These are phyloP conservation scores for Phytophthora pistaciae DNA, from an alignment of 352 stramenopile genomes.

Conservation along the genomic window DNA sequence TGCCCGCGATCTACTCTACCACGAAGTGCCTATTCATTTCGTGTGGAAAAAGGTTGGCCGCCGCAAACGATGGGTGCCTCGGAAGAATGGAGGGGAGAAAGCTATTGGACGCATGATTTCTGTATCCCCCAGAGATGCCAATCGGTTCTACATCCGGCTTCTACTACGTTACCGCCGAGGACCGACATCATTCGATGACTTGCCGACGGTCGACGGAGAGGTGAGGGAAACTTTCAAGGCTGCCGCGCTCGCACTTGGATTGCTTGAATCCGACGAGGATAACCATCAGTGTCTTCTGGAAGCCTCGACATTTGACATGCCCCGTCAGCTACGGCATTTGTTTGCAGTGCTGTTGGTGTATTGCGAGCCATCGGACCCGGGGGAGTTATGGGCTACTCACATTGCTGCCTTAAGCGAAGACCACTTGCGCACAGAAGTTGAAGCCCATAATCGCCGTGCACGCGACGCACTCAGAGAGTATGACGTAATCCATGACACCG, in stretches of 20 bases:
- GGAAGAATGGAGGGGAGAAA: background rate
- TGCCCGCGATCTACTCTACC: background rate
- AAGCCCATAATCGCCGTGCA: background rate
- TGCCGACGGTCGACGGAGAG: background rate
- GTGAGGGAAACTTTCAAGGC: background rate
- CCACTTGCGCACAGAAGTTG: background rate
- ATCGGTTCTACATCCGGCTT: slow-evolving; percentile 6
- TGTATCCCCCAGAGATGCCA: slow-evolving; percentile 3
- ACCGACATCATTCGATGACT: background rate
- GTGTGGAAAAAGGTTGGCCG: slow-evolving; percentile 2
- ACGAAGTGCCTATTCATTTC: slow-evolving; percentile 15
- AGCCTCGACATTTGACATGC: slow-evolving; percentile 9
- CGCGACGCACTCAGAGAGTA: too few species aligned
- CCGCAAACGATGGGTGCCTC: background rate
- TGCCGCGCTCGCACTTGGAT: background rate
- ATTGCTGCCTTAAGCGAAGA: background rate
- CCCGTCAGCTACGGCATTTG: slow-evolving; percentile 1
- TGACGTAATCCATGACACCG: background rate
- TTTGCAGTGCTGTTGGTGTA: slow-evolving; percentile 16
- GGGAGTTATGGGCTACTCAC: background rate
- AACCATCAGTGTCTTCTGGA: slow-evolving; percentile 7
- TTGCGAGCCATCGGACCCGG: background rate
- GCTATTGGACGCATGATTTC: slow-evolving; percentile 15
- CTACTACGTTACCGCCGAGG: slow-evolving; percentile 5
- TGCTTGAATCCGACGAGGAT: slow-evolving; percentile 9